phyloP scores from a whole-genome alignment of 1,139 yeast species.

The Wickerhamomyces sp. region DNA sequence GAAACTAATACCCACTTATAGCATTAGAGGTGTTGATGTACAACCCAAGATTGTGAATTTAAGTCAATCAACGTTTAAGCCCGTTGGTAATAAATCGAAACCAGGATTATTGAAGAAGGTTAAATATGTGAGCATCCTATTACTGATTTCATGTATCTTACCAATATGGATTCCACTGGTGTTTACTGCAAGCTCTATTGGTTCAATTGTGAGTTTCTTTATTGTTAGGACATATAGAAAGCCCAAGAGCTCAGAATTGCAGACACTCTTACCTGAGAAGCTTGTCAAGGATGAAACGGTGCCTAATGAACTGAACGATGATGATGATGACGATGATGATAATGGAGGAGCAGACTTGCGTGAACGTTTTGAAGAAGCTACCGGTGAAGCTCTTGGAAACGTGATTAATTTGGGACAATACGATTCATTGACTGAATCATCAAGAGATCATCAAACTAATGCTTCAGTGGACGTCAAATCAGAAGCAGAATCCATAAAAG shows the following conservation, averaged over 20 bases:
- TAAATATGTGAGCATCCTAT: conserved; percentile 29
- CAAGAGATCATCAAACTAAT: conserved; percentile 4
- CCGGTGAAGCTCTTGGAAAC: conserved; percentile 17
- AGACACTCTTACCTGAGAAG: conserved; percentile 12
- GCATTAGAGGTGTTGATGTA: conserved; percentile 23
- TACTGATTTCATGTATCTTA: conserved; percentile 33
- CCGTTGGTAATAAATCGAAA: conserved; percentile 4
- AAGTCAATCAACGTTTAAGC: conserved; percentile 26
- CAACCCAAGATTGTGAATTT: conserved; percentile 57
- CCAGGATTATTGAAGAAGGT: conserved; percentile 21
- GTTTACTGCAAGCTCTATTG: conserved; percentile 36
- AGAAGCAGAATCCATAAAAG: conserved; percentile 1
- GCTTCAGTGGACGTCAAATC: neutral
- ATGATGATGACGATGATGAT: neutral
- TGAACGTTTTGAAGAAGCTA: conserved; percentile 15
- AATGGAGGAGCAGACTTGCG: conserved; percentile 4
- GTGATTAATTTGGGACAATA: conserved; percentile 20
- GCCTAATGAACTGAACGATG: conserved; percentile 1
- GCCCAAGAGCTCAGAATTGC: conserved; percentile 9
- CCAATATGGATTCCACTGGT: conserved; percentile 54
- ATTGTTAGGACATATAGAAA: conserved; percentile 16
- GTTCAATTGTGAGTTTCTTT: conserved; percentile 25
- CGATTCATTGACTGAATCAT: conserved; percentile 14
- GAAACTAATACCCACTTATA: conserved; percentile 13
- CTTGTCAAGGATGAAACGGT: neutral